phyloP scores from a whole-genome alignment of 78 protist species.

The Neovahlkampfia damariscottae region DNA sequence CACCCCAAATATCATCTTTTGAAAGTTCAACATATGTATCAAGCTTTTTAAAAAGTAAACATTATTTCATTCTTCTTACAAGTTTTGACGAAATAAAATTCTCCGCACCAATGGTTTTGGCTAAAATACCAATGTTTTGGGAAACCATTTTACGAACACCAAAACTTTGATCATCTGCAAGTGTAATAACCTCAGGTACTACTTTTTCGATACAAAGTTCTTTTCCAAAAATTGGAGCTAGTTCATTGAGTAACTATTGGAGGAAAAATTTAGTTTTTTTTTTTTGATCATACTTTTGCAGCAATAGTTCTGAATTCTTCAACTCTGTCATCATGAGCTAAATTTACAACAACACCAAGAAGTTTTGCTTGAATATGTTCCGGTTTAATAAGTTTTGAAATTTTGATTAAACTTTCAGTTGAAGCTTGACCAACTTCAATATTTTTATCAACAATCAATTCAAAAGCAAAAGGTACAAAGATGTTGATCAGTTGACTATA shows the following conservation, averaged over 20 bases:
- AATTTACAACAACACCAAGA: slow-evolving; percentile 6
- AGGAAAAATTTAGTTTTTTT: background rate
- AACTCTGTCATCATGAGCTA: slow-evolving; percentile 29
- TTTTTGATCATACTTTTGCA: slow-evolving; percentile 21
- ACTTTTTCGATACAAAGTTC: background rate
- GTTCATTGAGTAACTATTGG: background rate
- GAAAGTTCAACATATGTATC: slow-evolving; percentile 16
- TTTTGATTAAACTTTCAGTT: background rate
- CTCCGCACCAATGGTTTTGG: background rate
- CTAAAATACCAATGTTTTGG: background rate
- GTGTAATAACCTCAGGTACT: slow-evolving; percentile 9
- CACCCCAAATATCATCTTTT: slow-evolving; percentile 45
- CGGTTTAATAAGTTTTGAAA: background rate
- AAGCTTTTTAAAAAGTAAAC: background rate
- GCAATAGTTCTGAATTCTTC: slow-evolving; percentile 30
- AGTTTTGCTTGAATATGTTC: slow-evolving; percentile 14
- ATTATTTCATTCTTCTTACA: no score
- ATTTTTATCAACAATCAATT: slow-evolving; percentile 28
- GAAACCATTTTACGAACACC: slow-evolving; percentile 31
- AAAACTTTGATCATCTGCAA: slow-evolving; percentile 24
- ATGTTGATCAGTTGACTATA: slow-evolving; percentile 15
- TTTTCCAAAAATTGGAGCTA: background rate
- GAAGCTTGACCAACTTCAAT: slow-evolving; percentile 16
- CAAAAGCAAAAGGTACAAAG: slow-evolving; percentile 22
- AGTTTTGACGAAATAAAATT: no score